Conservation (phyloP, 1,139 yeast species). For the Nematodospora anomalae region DNA sequence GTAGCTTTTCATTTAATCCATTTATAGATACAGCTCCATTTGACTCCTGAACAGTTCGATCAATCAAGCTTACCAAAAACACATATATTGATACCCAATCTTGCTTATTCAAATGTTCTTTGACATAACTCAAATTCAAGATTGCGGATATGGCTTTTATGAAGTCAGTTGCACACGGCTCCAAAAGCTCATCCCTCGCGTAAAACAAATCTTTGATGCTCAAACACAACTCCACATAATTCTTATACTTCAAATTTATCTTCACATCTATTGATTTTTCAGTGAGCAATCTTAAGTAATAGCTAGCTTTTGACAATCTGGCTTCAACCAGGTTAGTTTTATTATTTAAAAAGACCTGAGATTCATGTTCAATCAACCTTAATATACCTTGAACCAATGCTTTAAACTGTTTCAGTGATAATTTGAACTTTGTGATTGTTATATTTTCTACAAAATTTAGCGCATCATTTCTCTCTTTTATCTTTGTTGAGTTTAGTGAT, state of each 20-base stretch:
- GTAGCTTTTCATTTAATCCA: slow-evolving; percentile 9
- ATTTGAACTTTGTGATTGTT: slow-evolving; percentile 21
- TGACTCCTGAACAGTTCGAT: slow-evolving; percentile 5
- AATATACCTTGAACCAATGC: slow-evolving; percentile 38
- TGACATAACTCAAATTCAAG: slow-evolving; percentile 32
- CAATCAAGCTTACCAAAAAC: slow-evolving; percentile 20
- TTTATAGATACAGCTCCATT: not conserved
- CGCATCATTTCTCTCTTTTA: slow-evolving; percentile 56
- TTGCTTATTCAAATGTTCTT: slow-evolving; percentile 35
- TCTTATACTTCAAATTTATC: slow-evolving; percentile 31
- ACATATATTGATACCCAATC: slow-evolving; percentile 32
- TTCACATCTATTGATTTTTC: slow-evolving; percentile 21
- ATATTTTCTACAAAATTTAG: slow-evolving; percentile 39
- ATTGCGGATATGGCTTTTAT: slow-evolving; percentile 28
- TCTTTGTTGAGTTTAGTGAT: slow-evolving; percentile 41
- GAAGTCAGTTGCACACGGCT: slow-evolving; percentile 39
- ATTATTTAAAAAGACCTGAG: slow-evolving; percentile 30
- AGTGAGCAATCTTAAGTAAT: slow-evolving; percentile 34
- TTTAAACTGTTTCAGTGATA: slow-evolving; percentile 25
- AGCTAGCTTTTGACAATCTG: slow-evolving; percentile 44
- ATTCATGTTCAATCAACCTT: slow-evolving; percentile 43
- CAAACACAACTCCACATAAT: slow-evolving; percentile 27
- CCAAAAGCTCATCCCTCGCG: slow-evolving; percentile 20
- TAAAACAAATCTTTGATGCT: slow-evolving; percentile 23
- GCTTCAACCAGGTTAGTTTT: slow-evolving; percentile 30